Base-by-base conservation (phyloP, 129 eudicot species). In the Pittosporum tobira region DNA sequence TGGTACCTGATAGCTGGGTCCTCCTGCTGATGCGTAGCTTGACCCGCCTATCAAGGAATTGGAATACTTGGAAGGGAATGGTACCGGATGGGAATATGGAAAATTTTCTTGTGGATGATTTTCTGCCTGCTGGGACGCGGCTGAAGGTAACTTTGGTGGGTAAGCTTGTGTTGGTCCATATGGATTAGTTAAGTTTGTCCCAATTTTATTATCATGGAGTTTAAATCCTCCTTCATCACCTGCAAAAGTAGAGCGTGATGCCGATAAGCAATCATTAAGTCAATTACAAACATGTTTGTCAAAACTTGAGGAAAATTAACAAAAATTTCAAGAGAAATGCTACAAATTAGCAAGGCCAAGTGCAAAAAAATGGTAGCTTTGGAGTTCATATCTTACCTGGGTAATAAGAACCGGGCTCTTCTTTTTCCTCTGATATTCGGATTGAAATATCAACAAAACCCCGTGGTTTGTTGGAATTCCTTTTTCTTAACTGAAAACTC, bases 401-500 rank as follows among this genome's bases (percentile, higher is more conserved):
- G 52, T 70, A n/a, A n/a, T n/a, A 68, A 48, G 80, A 72, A 59
- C 72, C 59, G 20, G 79, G 69, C 36, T 78, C 93, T 60, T 79
- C 71, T n/a, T 71, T 79, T 27, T 79, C 83, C 22, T 73, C 76
- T 3, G 93, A 79, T 22, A 83, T 63, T 7, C 84, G 80, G 58
- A 89, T 70, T 0, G 97, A 84, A 57, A 89, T 70, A 75, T 89
- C 97, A 12, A 89, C 79, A 66, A 85, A 89, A 27, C 97, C 93
- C 58, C 77, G 86, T 37, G 86, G 84, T 51, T 82, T 77, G 61
- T 79, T 72, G 14, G 95, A 85, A 53, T 68, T 81, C 77, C 51
- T 77, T 53, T 68, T 82, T 53, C 94, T 61, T 74, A 89, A 61
- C 62, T 89, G 97, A 75, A 82, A 89, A 72, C 97, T 89, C 19